phyloP scores from a whole-genome alignment of 371 early-diverging fungal species.

The Basidiobolus meristosporus region DNA sequence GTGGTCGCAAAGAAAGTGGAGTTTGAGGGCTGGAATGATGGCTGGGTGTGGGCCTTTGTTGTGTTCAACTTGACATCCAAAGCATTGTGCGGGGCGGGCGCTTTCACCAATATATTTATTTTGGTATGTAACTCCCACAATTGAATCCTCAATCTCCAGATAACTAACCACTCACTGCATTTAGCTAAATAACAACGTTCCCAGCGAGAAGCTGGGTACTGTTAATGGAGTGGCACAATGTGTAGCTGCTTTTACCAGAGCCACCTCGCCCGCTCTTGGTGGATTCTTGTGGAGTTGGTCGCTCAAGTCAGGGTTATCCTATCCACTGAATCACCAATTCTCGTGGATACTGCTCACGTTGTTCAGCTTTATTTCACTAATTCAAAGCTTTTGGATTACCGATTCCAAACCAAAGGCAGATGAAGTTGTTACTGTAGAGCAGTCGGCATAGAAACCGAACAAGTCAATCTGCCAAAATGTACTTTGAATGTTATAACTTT shows the following conservation, averaged over 20 bases:
- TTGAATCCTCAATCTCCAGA: too few species aligned
- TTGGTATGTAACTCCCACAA: conserved; percentile 12
- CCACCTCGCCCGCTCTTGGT: conserved; percentile 43
- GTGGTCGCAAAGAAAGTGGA: background rate
- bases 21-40: conserved; percentile 4
- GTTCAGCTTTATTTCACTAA: background rate
- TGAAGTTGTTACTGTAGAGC: too few species aligned
- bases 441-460: too few species aligned
- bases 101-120: conserved; percentile 38
- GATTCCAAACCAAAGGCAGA: too few species aligned
- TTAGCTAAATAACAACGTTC: conserved; percentile 3
- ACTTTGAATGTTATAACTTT: too few species aligned
- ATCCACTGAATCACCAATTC: background rate
- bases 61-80: conserved; percentile 17
- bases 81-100: conserved; percentile 21
- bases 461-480: too few species aligned
- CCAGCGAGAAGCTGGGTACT: conserved; percentile 22
- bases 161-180: background rate
- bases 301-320: background rate
- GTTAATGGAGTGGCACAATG: conserved; percentile 55
- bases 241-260: conserved; percentile 33
- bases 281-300: conserved; percentile 13
- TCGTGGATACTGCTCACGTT: conserved; percentile 2
- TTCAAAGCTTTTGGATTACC: too few species aligned
- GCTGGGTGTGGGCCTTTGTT: conserved; percentile 12